These are phyloP conservation scores for Pythium myriotylum DNA, from an alignment of 352 stramenopile genomes.

Conservation along the genomic window DNA sequence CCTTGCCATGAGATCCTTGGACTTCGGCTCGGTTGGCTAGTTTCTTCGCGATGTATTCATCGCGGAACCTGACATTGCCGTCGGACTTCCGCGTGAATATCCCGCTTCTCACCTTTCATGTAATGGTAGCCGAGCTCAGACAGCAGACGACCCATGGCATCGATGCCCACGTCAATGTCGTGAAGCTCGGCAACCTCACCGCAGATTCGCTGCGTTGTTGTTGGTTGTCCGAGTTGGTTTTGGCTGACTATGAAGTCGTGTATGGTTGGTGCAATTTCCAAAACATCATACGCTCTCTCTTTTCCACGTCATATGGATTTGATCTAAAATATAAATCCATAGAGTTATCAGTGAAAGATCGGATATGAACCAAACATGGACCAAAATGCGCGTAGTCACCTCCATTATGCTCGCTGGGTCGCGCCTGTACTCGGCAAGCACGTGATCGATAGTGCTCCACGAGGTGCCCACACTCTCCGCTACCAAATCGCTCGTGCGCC, in stretches of 20 bases:
- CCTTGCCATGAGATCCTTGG: not conserved
- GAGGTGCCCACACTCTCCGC: not conserved
- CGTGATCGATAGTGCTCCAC: not conserved
- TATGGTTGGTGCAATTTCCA: constrained; percentile 14
- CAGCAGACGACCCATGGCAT: constrained; percentile 15
- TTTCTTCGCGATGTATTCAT: constrained; percentile 21
- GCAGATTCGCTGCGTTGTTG: constrained; percentile 15
- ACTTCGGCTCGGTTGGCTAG: not conserved
- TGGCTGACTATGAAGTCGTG: not conserved
- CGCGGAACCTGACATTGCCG: constrained; percentile 17
- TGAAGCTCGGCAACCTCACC: not conserved
- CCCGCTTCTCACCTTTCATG: constrained; percentile 24
- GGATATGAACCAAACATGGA: too few relatives aligned
- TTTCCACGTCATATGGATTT: not conserved
- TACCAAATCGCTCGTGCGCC: not conserved
- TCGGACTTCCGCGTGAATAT: constrained; percentile 20
- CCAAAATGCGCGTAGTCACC: not conserved
- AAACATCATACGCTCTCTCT: constrained; percentile 1
- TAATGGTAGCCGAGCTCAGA: constrained; percentile 17
- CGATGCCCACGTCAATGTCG: not conserved
- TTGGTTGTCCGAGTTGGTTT: constrained; percentile 21
- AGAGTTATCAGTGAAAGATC: not conserved
- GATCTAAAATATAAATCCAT: not conserved
- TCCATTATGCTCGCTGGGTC: not conserved
- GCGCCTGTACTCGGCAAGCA: not conserved